Evolutionary conservation across 2,329 filamentous ascomycete species (phyloP).

Genomic region (Metarhizium anisopliae): DNA sequence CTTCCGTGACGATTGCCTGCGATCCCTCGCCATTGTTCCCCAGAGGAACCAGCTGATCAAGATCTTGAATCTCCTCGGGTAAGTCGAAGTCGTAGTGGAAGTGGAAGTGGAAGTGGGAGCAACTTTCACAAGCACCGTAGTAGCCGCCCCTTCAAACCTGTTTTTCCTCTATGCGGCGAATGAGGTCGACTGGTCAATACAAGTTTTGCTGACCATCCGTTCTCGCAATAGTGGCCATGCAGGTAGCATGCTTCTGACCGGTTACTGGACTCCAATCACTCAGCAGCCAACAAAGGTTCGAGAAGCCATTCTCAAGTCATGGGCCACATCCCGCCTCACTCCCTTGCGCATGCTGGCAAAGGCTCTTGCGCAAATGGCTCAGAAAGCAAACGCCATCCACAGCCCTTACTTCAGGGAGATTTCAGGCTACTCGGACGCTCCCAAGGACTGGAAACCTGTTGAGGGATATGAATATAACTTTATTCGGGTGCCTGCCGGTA

Average conservation of each 20-base stretch:
- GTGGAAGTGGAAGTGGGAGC: neutral
- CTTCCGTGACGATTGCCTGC: constrained; percentile 42
- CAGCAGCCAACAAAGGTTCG: constrained; percentile 52
- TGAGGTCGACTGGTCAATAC: no score
- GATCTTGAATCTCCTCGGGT: constrained; percentile 34
- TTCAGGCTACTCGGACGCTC: constrained; percentile 48
- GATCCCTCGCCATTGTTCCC: constrained; percentile 29
- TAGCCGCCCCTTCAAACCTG: neutral
- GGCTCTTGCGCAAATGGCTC: constrained; percentile 43
- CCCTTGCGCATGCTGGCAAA: constrained; percentile 47
- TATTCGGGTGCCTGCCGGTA: constrained; percentile 40
- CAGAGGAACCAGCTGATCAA: constrained; percentile 27
- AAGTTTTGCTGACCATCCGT: neutral
- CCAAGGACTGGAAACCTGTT: constrained; percentile 39
- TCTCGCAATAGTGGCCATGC: constrained; percentile 40
- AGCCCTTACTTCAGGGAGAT: constrained; percentile 46
- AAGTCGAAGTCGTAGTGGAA: constrained; percentile 15
- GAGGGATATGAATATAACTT: constrained; percentile 50
- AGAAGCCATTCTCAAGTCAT: constrained; percentile 52
- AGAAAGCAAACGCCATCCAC: constrained; percentile 45
- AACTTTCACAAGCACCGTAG: neutral
- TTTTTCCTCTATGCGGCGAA: neutral
- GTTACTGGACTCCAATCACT: constrained; percentile 53
- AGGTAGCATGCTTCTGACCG: constrained; percentile 58
- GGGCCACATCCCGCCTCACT: constrained; percentile 49